Conservation (phyloP, 352 stramenopile species). For the Phytophthora quininea region DNA sequence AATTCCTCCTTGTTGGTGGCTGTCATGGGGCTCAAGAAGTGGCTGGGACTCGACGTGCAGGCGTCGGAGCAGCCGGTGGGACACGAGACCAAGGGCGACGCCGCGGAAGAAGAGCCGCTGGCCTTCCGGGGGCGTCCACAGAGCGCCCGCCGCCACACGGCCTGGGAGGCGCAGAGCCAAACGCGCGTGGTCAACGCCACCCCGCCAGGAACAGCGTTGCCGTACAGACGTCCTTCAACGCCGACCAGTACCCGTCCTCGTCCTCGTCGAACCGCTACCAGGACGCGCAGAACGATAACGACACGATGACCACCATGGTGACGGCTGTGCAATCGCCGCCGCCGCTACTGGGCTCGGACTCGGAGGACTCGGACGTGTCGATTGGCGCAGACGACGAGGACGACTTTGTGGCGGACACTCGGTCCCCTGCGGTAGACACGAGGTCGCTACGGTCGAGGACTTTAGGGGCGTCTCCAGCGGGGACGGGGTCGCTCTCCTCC, state of each 20-base stretch:
- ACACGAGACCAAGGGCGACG: constrained; percentile 20
- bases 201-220: constrained; percentile 15
- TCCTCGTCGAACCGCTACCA: constrained; percentile 25
- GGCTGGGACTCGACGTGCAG: constrained; percentile 58
- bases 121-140: constrained; percentile 8
- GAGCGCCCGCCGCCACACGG: constrained; percentile 27
- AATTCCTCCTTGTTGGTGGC: neutral
- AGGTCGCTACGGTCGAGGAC: constrained; percentile 12
- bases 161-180: constrained; percentile 21
- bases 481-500: neutral
- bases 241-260: neutral
- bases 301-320: constrained; percentile 32
- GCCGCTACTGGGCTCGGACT: constrained; percentile 24
- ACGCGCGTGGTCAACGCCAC: constrained; percentile 10
- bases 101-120: constrained; percentile 25
- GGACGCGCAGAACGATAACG: constrained; percentile 30
- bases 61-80: constrained; percentile 34
- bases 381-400: constrained; percentile 37
- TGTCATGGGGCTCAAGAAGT: constrained; percentile 70
- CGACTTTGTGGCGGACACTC: constrained; percentile 5
- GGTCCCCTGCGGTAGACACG: constrained; percentile 5
- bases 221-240: constrained; percentile 2
- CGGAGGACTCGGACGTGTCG: constrained; percentile 36
- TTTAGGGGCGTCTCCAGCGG: constrained; percentile 9
- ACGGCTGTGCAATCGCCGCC: constrained; percentile 30